Conservation (phyloP, 2,329 filamentous ascomycete genomes). For the Diaporthe helianthi region DNA sequence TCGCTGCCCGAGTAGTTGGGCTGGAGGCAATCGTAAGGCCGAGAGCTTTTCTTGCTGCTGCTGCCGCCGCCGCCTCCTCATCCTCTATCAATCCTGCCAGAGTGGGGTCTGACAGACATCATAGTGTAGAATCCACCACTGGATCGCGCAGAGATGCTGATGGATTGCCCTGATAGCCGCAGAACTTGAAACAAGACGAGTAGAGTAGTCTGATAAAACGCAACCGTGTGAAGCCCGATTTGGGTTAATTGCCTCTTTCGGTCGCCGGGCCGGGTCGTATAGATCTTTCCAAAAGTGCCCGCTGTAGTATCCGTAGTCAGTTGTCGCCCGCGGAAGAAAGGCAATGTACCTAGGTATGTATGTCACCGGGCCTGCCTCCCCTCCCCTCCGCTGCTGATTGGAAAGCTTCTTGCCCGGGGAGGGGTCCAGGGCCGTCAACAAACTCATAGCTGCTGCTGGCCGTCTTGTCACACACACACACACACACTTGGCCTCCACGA, state of each 20-base stretch:
- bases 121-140: too few relatives aligned
- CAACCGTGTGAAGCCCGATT: too few relatives aligned
- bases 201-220: not conserved
- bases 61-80: not conserved
- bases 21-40: constrained; percentile 6
- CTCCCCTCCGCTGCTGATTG: constrained; percentile 1
- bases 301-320: not conserved
- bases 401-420: constrained; percentile 4
- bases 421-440: not conserved
- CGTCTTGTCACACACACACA: not conserved
- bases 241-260: constrained; percentile 20
- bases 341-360: not conserved
- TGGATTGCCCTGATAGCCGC: not conserved
- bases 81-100: not conserved
- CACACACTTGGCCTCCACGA: too few relatives aligned
- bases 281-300: not conserved
- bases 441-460: not conserved
- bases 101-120: constrained; percentile 7
- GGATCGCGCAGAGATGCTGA: not conserved
- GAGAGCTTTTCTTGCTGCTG: not conserved
- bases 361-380: not conserved
- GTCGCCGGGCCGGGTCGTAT: constrained; percentile 1
- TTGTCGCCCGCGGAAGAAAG: not conserved
- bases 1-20: not conserved
- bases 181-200: not conserved